Conservation (phyloP, 1,284 basidiomycete genomes). For the Sphaerobolus stellatus region DNA sequence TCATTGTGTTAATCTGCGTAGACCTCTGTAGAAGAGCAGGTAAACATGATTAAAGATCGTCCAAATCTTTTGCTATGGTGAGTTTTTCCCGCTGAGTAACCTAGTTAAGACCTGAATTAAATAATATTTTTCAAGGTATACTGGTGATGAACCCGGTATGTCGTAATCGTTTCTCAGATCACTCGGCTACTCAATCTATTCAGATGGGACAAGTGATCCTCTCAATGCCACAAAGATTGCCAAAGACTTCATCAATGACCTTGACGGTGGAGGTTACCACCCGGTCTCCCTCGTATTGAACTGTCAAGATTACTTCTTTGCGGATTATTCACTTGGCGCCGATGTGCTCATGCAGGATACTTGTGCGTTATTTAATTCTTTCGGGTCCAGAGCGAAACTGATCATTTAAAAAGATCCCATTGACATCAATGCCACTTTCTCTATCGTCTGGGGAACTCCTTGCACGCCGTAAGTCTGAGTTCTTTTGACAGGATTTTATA, state of each 20-base stretch:
- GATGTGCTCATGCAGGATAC: conserved; percentile 61
- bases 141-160: conserved; percentile 60
- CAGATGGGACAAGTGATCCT: conserved; percentile 65
- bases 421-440: conserved; percentile 67
- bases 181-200: conserved; percentile 6
- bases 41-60: conserved; percentile 62
- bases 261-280: conserved; percentile 63
- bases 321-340: conserved; percentile 54
- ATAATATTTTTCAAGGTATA: conserved; percentile 37
- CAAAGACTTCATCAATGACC: conserved; percentile 62
- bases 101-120: not conserved
- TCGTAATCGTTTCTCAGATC: not conserved
- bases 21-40: conserved; percentile 62
- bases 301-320: conserved; percentile 68
- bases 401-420: conserved; percentile 45
- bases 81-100: not conserved
- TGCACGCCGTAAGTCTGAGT: conserved; percentile 42
- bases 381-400: not conserved
- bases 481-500: not conserved
- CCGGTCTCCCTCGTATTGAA: conserved; percentile 75
- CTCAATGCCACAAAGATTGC: conserved; percentile 56
- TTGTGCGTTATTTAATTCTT: conserved; percentile 20
- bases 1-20: not conserved
- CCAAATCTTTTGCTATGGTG: conserved; percentile 72
- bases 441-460: conserved; percentile 48